Conservation (phyloP, 495 filamentous ascomycete genomes). For the Penicillium maclennaniae region DNA sequence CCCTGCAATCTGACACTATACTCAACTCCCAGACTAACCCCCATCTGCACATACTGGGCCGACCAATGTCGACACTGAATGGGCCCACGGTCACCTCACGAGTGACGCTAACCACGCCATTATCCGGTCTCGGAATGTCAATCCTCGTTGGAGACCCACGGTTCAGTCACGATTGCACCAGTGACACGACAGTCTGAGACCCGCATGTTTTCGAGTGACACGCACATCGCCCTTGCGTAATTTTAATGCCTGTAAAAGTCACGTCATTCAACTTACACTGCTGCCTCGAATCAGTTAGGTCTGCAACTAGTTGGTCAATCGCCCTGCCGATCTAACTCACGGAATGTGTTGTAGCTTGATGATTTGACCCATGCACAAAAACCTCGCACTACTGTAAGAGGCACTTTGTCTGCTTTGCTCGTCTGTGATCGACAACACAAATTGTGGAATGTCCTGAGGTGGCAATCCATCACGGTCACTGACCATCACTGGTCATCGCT, state of each 20-base stretch:
- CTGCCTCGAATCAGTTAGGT: neutral
- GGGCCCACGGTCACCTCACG: constrained; percentile 14
- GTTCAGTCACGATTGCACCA: constrained; percentile 8
- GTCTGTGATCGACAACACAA: neutral
- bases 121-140: constrained; percentile 27
- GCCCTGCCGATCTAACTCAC: constrained; percentile 13
- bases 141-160: constrained; percentile 19
- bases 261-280: constrained; percentile 10
- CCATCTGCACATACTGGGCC: neutral
- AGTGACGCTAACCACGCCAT: constrained; percentile 22
- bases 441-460: neutral
- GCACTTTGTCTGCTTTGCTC: neutral
- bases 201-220: constrained; percentile 8
- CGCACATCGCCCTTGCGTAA: constrained; percentile 17
- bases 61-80: constrained; percentile 9
- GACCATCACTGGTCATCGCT: too few relatives aligned
- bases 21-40: neutral
- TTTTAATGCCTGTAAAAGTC: neutral
- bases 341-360: constrained; percentile 6
- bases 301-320: neutral
- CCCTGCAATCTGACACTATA: too few relatives aligned
- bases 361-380: neutral
- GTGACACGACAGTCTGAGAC: neutral
- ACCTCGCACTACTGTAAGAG: neutral
- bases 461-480: neutral